Evolutionary conservation across 176 grass and related monocot genomes (phyloP).

Genomic region (Oryza glaberrima): DNA sequence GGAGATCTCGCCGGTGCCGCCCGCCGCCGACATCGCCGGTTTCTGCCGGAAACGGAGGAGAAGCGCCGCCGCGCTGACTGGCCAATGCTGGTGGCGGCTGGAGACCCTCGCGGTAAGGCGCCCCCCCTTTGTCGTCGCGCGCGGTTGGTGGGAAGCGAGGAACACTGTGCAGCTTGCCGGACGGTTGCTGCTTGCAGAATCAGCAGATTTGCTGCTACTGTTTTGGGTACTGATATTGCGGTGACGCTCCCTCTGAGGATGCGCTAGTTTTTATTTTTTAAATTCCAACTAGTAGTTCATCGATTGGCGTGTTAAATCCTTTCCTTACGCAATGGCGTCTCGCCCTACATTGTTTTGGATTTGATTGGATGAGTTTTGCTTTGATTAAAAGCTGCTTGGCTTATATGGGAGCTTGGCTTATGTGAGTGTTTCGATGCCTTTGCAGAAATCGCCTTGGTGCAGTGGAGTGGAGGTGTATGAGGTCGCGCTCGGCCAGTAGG

Average conservation of each 20-base stretch:
- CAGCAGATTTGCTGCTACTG: constrained; percentile 18
- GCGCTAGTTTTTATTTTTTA: not conserved
- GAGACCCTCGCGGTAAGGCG: constrained; percentile 20
- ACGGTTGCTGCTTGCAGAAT: not conserved
- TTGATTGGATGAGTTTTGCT: constrained; percentile 45
- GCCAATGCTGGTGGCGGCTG: constrained; percentile 34
- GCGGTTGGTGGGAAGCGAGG: constrained; percentile 38
- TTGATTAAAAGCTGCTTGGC: constrained; percentile 42
- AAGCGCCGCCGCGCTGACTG: not conserved
- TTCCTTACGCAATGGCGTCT: not conserved
- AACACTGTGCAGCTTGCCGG: not conserved
- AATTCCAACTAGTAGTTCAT: constrained; percentile 7
- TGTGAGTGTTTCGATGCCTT: constrained; percentile 32
- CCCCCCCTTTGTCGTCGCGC: not conserved
- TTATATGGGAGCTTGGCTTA: constrained; percentile 19
- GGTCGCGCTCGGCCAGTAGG: constrained; percentile 2
- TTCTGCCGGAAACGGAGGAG: not conserved
- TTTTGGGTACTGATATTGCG: constrained; percentile 26
- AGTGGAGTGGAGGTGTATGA: constrained; percentile 36
- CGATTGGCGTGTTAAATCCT: constrained; percentile 36
- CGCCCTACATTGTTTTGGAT: constrained; percentile 34
- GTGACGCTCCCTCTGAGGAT: not conserved
- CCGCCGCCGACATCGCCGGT: not conserved
- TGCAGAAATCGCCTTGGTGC: constrained; percentile 28
- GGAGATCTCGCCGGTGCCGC: constrained; percentile 34